Evolutionary conservation across 306 rosid genomes (phyloP).

Genomic region (Prunus davidiana): DNA sequence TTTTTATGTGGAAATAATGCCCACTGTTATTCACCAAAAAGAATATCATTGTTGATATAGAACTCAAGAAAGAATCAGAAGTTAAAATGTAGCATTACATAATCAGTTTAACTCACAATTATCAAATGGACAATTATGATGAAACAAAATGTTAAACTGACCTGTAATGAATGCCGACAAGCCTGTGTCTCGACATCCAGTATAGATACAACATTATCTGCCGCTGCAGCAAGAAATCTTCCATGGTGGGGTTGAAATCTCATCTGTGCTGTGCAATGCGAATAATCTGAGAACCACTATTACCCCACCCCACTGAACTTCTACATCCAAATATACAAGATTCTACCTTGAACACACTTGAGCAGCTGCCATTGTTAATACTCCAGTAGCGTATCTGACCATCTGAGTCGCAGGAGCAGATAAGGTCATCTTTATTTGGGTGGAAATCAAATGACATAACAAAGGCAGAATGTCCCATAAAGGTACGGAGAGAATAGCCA

Average conservation of each 20-base stretch:
- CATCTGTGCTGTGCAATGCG: constrained; percentile 51
- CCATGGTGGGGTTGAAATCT: constrained; percentile 95
- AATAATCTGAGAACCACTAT: constrained; percentile 2
- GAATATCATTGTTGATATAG: background rate
- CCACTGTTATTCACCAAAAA: background rate
- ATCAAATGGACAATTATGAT: background rate
- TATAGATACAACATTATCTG: constrained; percentile 83
- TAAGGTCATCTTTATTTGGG: constrained; percentile 83
- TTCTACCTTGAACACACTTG: constrained; percentile 69
- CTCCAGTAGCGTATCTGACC: constrained; percentile 98
- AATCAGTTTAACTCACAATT: background rate
- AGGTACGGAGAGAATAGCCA: constrained; percentile 79
- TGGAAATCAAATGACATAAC: constrained; percentile 96
- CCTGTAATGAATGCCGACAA: constrained; percentile 77
- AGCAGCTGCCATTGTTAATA: constrained; percentile 78
- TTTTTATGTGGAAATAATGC: background rate
- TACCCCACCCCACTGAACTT: background rate
- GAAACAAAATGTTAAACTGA: constrained; percentile 19
- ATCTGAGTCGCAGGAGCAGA: constrained; percentile 90
- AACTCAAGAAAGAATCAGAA: background rate
- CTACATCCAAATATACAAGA: background rate
- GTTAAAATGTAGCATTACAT: background rate
- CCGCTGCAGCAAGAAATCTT: constrained; percentile 81
- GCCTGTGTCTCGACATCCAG: constrained; percentile 81
- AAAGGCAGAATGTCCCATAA: constrained; percentile 71